Evolutionary conservation across 345 rosid genomes (phyloP), one percentile per base, ranked within the genome.

Genomic region (Salix koriyanagi): DNA sequence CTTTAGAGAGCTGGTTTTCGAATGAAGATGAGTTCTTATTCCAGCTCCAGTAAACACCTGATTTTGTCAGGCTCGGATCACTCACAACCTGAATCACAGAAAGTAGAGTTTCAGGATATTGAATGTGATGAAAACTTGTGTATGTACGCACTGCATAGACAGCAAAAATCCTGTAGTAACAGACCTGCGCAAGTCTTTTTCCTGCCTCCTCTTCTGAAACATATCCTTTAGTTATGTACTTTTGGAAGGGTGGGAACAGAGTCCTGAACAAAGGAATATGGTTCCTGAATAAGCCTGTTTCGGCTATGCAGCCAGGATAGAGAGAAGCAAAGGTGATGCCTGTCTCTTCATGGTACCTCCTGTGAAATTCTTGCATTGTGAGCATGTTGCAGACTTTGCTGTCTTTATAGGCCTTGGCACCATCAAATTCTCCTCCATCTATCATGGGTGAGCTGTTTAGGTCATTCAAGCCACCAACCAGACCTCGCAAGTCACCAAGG

Each of bases 361-460:
- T 83, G 83, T 95, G 99, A 79, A 95, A 90, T 78, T 95, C 97
- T 75, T 93, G 99, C 99, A 95, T 95, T 7, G 92, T 89, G 48
- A 95, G 88, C 97, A 95, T 95, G 80, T 95, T 95, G 89, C 97
- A 95, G 58, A 95, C 97, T 79, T 95, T 95, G 84, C 99, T 95
- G 85, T 95, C 99, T 83, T 93, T 95, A 83, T 95, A 93, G 72
- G 99, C 97, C 83, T 95, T 95, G 34, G 99, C 99, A 67, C 99
- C 99, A 73, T 95, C 99, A 19, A 84, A 95, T 2, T 90, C 93
- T 50, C 94, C 99, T 18, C 99, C 99, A 65, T 95, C 97, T 32
- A 95, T 88, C 99, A 95, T 95, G 37, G 97, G 65, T 1, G 97
- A 89, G 90, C 86, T 88, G 85, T 88, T 91, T 61, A 85, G 60